Evolutionary conservation across 805 yeast genomes (phyloP).

Genomic region (Kluyveromyces nonfermentans): DNA sequence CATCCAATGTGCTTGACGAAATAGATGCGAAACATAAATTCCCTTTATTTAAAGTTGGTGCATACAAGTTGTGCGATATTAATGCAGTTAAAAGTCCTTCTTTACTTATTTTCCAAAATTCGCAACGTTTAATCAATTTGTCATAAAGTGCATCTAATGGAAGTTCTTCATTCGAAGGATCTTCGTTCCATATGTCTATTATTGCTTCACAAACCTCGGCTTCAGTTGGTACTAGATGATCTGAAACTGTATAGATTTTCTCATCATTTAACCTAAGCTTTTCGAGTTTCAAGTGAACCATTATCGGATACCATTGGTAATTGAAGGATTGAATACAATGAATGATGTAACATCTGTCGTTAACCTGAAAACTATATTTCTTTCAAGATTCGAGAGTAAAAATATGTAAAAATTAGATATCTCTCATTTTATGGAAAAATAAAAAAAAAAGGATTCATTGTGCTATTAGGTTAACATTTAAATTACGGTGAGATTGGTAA

Average conservation of each 20-base stretch:
- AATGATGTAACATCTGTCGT: too few relatives aligned
- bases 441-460: too few relatives aligned
- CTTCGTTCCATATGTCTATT: conserved; percentile 58
- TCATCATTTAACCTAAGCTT: conserved; percentile 21
- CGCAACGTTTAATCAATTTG: conserved; percentile 40
- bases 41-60: conserved; percentile 26
- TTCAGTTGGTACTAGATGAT: conserved; percentile 39
- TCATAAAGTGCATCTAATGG: conserved; percentile 46
- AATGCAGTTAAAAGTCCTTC: conserved; percentile 45
- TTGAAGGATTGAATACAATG: too few relatives aligned
- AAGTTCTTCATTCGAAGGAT: conserved; percentile 50
- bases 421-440: too few relatives aligned
- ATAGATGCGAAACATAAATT: conserved; percentile 3
- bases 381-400: too few relatives aligned
- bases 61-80: conserved; percentile 46
- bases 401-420: too few relatives aligned
- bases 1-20: background rate
- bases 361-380: too few relatives aligned
- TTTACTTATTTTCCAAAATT: conserved; percentile 56
- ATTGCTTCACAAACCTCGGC: conserved; percentile 52
- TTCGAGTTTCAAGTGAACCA: conserved; percentile 17
- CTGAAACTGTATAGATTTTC: conserved; percentile 3
- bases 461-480: too few relatives aligned
- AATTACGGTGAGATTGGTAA: too few relatives aligned
- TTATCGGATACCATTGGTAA: background rate